Base-by-base conservation (phyloP, 495 filamentous ascomycete species). In the Hypoxylon subgilvum region DNA sequence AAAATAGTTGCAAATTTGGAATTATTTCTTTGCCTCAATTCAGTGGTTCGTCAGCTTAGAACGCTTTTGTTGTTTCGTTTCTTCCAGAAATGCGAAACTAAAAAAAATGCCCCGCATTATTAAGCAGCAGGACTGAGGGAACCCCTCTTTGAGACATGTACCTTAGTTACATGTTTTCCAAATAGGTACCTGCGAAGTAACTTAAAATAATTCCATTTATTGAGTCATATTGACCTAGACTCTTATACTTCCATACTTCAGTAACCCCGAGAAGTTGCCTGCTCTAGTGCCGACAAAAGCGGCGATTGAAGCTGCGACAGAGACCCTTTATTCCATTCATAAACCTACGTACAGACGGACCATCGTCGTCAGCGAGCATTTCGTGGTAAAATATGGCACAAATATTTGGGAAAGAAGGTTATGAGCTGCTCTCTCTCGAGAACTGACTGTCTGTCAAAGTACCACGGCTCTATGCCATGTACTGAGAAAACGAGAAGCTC, bases 1-100 rank as follows among this genome's bases (percentile, higher is more conserved):
- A 64, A 64, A 64, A 64, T 53, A 64, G 54, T 13, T 45, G 14
- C 13, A 36, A 42, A 64, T 64, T 64, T 64, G 61, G 61, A 64
- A 64, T 64, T 41, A 49, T 39, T 23, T 48, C 13, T 35, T 36
- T 47, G n/a, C 12, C 34, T 30, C 12, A 22, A 25, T 13, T 27
- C 23, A 27, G 23, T 30, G 31, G 35, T 42, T 52, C 38, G 42
- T 39, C 42, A 22, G 42, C 36, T 31, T 21, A 18, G n/a, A n/a
- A n/a, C n/a, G n/a, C n/a, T n/a, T n/a, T n/a, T n/a, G n/a, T n/a
- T n/a, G n/a, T n/a, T n/a, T n/a, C n/a, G 12, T 35, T 35, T 6
- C 13, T 57, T 49, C 47, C n/a, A 56, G 51, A 48, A 49, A 34
- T 44, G 45, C 42, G 41, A 50, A 42, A 48, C 41, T 34, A 53